Evolutionary conservation across 345 rosid genomes (phyloP), one percentile per base, ranked within the genome.

Genomic region (Odontarrhena argentea): DNA sequence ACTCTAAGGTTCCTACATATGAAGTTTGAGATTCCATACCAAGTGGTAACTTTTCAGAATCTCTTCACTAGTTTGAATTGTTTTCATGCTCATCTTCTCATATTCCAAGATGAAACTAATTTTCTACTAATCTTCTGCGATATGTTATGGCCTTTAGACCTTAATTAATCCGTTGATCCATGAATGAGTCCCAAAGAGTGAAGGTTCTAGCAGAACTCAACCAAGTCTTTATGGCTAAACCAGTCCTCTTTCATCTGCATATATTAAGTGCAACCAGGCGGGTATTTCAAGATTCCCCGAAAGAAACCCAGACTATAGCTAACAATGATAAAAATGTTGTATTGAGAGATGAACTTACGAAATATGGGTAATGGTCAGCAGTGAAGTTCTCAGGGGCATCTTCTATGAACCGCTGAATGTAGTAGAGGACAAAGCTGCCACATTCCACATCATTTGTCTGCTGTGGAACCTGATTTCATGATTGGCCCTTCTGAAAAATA

Each of bases 401-500:
- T 73, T 77, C 41, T 40, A 86, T 78, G 47, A 88, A 88, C 77
- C 82, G 73, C 37, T 84, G 79, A 34, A 86, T 84, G 71, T 58
- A 88, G 78, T 84, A 84, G 36, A 88, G 85, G 49, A 88, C 92
- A 76, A 77, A 88, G 54, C 66, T 79, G 35, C 92, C 96, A 71
- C 96, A 88, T 71, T 86, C 92, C 32, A 65, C 82, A 52, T 59
- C 84, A 47, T 84, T 70, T 65, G 83, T 82, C 69, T 88, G 96
- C 49, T 84, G 96, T 18, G 96, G 92, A 50, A 86, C 96, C 96
- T 88, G 78, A 55, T 69, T 9, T 14, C n/a, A 60, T 59, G 63
- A 44, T 8, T 61, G 48, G 25, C 47, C 59, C 1, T 26, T 47
- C 47, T 18, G 13, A 53, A 45, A 60, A 11, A 5, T 13, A 50